Conservation (phyloP, 345 rosid species). For the Salix brachista region DNA sequence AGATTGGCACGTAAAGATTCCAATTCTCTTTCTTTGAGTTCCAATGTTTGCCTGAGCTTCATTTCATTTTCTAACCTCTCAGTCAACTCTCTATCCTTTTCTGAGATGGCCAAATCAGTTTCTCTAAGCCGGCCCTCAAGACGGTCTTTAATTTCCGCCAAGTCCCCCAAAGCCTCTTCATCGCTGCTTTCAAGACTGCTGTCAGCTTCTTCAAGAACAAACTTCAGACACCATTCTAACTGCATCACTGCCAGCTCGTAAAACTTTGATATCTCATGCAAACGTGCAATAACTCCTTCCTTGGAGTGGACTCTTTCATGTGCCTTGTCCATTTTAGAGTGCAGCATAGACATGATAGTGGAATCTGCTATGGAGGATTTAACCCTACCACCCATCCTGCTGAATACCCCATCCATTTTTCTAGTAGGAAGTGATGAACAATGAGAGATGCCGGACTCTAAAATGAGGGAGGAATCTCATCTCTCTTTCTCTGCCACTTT, state of each 20-base stretch:
- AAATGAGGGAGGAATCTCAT: not conserved
- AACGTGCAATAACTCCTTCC: conserved; percentile 56
- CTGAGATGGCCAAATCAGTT: conserved; percentile 55
- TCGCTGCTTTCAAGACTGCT: conserved; percentile 48
- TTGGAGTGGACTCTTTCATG: conserved; percentile 65
- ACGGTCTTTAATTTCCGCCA: conserved; percentile 62
- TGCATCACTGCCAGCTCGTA: conserved; percentile 79
- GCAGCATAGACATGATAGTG: conserved; percentile 78
- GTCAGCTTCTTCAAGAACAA: conserved; percentile 70
- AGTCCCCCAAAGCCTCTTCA: conserved; percentile 53
- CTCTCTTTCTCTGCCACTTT: not conserved
- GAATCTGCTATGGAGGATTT: conserved; percentile 64
- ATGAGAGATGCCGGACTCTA: not conserved
- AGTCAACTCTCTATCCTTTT: conserved; percentile 58
- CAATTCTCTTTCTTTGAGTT: conserved; percentile 49
- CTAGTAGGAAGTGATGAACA: not conserved
- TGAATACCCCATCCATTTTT: conserved; percentile 44
- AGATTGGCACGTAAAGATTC: conserved; percentile 48
- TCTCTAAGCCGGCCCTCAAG: conserved; percentile 63
- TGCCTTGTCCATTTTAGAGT: conserved; percentile 70
- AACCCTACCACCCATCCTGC: conserved; percentile 46
- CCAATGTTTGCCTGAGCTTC: conserved; percentile 54
- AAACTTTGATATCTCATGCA: conserved; percentile 70
- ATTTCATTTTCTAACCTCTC: conserved; percentile 49
- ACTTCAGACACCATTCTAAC: conserved; percentile 62